Percentiles rank a stretch among this genome's conserved stretches.
Conservation (phyloP, 306 rosid species). For the Corylus heterophylla region DNA sequence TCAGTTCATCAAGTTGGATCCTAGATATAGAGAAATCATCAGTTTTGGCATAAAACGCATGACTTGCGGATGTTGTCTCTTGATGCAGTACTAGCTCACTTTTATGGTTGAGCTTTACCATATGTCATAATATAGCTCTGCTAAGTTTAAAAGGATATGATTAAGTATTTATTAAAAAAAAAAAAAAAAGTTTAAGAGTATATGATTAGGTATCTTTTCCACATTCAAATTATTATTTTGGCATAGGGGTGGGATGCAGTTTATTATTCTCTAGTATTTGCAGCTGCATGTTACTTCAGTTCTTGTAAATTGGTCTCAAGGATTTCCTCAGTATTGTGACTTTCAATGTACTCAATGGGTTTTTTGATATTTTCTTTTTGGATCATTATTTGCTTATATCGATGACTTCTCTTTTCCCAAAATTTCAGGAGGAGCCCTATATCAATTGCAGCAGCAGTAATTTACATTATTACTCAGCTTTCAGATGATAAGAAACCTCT, state of each 20-base stretch:
- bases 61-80: not conserved
- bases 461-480: conserved; percentile 89
- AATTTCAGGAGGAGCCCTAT: conserved; percentile 94
- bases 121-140: not conserved
- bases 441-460: conserved; percentile 95
- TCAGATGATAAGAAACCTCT: conserved; percentile 91
- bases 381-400: not conserved
- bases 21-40: too few species aligned
- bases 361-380: not conserved
- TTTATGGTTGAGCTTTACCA: not conserved
- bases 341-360: not conserved
- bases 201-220: not conserved
- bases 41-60: too few species aligned
- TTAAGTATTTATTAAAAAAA: not conserved
- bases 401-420: not conserved
- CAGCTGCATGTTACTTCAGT: not conserved
- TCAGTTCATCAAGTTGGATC: too few species aligned
- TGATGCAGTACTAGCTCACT: not conserved
- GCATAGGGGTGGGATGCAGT: not conserved
- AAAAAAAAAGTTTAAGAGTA: too few species aligned
- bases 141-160: not conserved
- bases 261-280: not conserved
- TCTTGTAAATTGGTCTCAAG: not conserved
- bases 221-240: not conserved
- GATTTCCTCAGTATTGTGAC: not conserved